These are phyloP conservation scores for Meyerozyma guilliermondii DNA, from an alignment of 1,139 yeast species.

Conservation along the genomic window DNA sequence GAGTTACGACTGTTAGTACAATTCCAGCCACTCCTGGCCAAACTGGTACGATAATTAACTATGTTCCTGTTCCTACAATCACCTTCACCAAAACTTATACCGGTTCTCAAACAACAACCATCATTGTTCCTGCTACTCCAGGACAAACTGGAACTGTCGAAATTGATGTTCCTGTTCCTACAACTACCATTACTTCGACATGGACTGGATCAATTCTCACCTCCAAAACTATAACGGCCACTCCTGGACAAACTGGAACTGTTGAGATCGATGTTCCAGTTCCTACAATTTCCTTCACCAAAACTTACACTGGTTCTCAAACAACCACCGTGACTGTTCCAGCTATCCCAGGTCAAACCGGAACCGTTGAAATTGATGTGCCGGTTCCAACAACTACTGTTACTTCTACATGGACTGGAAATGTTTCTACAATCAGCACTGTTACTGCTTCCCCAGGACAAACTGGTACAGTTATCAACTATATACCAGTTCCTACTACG, in stretches of 20 bases:
- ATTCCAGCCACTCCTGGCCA: constrained; percentile 7
- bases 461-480: constrained; percentile 7
- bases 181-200: constrained; percentile 4
- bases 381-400: no score
- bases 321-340: no score
- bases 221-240: constrained; percentile 5
- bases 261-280: constrained; percentile 6
- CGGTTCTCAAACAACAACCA: constrained; percentile 6
- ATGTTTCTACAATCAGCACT: no score
- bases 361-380: no score
- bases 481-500: constrained; percentile 5
- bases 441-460: constrained; percentile 6
- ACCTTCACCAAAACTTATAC: no score
- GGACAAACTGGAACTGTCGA: constrained; percentile 10
- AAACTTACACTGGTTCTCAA: no score
- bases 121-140: constrained; percentile 3
- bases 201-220: constrained; percentile 1
- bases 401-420: no score
- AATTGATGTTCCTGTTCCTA: constrained; percentile 6
- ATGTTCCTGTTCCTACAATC: constrained; percentile 6
- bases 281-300: constrained; percentile 5
- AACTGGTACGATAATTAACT: constrained; percentile 7
- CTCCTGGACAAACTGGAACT: constrained; percentile 9
- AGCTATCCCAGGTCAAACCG: no score
- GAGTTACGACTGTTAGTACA: not conserved